Evolutionary conservation across 164 flowering plant species (phyloP), one percentile per base, ranked within the genome.

Genomic region (Liquidambar formosana): DNA sequence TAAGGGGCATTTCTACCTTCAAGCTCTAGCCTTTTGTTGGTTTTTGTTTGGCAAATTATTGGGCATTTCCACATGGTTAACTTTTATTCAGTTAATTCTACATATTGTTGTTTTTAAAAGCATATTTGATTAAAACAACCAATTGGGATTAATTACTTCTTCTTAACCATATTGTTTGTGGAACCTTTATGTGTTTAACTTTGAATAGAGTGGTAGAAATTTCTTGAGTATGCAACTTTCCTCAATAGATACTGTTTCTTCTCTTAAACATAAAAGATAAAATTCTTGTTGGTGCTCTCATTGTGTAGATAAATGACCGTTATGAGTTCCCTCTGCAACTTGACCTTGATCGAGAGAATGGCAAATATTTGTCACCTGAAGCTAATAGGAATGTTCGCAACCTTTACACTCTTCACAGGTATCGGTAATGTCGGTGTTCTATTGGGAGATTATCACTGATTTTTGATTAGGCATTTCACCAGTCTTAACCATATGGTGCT

Each of bases 311-410:
- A 71, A 88, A 88, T 85, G 92, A 88, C 53, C 84, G 84, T 15
- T 88, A 88, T 75, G 92, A 88, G 77, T 88, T 88, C 57, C 92
- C 92, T 12, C 57, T 88, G 73, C 78, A 85, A 81, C 86, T 88
- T 72, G 92, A 88, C 71, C 84, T 88, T 75, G 91, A 87, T 66
- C 72, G 86, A 69, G 89, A 82, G 46, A 57, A 82, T 74, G 85
- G 89, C 4, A 87, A 84, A 69, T 87, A 87, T 64, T 71, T 87
- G 51, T 82, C 91, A 8, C 91, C 89, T 48, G 89, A 88, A 11
- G 88, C 92, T 12, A 86, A 88, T 70, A 79, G 82, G 69, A 77
- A 77, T 46, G 85, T 85, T 64, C 86, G 89, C 67, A 88, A 88
- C 59, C 86, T 85, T 60, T 88, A 88, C 76, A 82, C 84, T 0